phyloP scores from a whole-genome alignment of 768 basidiomycete genomes.

The Phaffia australis region DNA sequence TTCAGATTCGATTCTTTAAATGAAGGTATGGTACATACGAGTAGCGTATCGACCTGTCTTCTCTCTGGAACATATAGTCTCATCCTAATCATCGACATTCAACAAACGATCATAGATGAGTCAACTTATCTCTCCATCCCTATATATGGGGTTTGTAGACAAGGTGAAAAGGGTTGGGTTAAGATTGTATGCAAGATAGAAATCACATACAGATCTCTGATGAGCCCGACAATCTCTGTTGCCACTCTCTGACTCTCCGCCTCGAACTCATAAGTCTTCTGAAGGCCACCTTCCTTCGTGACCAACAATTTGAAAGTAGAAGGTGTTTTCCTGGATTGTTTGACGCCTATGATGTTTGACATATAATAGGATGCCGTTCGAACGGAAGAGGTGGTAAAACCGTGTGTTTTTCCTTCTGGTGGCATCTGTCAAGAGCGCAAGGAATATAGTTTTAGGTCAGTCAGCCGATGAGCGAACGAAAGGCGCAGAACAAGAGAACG shows the following conservation, averaged over 20 bases:
- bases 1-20: no score
- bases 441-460: constrained; percentile 27
- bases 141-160: no score
- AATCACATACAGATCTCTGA: constrained; percentile 24
- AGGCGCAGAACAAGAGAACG: not conserved
- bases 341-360: constrained; percentile 70
- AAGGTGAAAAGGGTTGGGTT: no score
- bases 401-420: constrained; percentile 47
- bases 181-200: not conserved
- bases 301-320: constrained; percentile 80
- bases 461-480: not conserved
- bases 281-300: constrained; percentile 48
- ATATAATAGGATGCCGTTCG: constrained; percentile 85
- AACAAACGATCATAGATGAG: no score
- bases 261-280: constrained; percentile 95
- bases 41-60: no score
- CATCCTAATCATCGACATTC: no score
- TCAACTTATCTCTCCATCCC: no score
- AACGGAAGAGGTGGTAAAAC: constrained; percentile 53
- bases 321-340: constrained; percentile 68
- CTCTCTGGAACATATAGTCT: no score
- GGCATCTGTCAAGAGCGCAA: constrained; percentile 75
- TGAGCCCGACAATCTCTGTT: constrained; percentile 43
- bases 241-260: constrained; percentile 75
- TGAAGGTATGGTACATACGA: no score